phyloP scores from a whole-genome alignment of 345 rosid species.

The Dipteronia dyeriana region DNA sequence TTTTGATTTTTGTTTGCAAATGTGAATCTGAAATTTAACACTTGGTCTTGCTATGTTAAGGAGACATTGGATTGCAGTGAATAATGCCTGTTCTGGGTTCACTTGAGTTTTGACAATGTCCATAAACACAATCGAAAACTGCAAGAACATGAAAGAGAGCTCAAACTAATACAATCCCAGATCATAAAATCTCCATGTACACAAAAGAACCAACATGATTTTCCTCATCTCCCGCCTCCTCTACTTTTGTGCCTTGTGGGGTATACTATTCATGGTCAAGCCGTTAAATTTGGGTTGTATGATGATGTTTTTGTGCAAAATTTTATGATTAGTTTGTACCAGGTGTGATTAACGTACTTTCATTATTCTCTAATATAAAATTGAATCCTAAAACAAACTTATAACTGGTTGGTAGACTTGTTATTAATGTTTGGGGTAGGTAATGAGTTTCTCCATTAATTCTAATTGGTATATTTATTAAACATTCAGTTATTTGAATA shows the following conservation, averaged over 20 bases:
- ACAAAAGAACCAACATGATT: constrained; percentile 18
- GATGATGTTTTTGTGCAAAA: constrained; percentile 48
- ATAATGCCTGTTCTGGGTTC: background rate
- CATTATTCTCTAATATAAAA: too few relatives aligned
- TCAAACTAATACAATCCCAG: constrained; percentile 46
- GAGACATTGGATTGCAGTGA: too few relatives aligned
- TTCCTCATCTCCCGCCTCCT: constrained; percentile 49
- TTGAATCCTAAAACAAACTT: too few relatives aligned
- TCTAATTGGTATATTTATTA: too few relatives aligned
- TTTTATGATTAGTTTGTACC: constrained; percentile 41
- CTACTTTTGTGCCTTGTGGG: constrained; percentile 44
- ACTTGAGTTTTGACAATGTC: background rate
- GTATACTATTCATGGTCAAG: constrained; percentile 29
- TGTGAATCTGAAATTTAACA: too few relatives aligned
- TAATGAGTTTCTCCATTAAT: too few relatives aligned
- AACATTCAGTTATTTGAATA: too few relatives aligned
- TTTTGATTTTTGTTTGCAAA: too few relatives aligned
- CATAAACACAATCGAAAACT: constrained; percentile 26
- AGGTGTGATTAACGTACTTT: too few relatives aligned
- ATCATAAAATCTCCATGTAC: constrained; percentile 37
- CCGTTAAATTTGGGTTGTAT: constrained; percentile 38
- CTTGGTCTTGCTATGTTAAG: too few relatives aligned
- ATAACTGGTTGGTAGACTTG: too few relatives aligned
- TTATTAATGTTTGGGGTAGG: too few relatives aligned
- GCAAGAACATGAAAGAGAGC: constrained; percentile 35